Evolutionary conservation across 306 rosid genomes (phyloP).

Genomic region (Vigna mungo): DNA sequence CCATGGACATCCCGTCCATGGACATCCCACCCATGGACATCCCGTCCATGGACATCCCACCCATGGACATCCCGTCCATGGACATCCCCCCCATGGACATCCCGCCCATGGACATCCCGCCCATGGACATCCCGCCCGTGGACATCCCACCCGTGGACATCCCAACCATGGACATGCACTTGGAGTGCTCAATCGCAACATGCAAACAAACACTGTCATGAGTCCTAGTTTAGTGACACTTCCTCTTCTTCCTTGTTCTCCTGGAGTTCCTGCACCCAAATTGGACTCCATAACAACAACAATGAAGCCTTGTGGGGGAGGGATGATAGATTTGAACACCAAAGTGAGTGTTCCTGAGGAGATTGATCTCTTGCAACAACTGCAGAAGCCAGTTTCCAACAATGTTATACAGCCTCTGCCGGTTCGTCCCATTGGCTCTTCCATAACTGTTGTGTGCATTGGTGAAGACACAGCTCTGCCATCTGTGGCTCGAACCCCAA

Average conservation of each 20-base stretch:
- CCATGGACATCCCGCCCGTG: no score
- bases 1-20: no score
- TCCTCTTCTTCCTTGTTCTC: slow-evolving; percentile 37
- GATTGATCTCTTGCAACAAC: slow-evolving; percentile 68
- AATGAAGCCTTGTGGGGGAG: slow-evolving; percentile 35
- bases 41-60: no score
- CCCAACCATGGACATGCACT: slow-evolving; percentile 5
- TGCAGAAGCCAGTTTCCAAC: slow-evolving; percentile 50
- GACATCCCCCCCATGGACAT: no score
- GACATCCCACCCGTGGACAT: background rate
- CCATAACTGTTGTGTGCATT: slow-evolving; percentile 72
- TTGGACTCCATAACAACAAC: background rate
- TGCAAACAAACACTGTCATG: slow-evolving; percentile 21
- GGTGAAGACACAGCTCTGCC: slow-evolving; percentile 43
- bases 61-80: no score
- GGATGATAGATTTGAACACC: slow-evolving; percentile 57
- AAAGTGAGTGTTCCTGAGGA: slow-evolving; percentile 66
- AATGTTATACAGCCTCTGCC: slow-evolving; percentile 78
- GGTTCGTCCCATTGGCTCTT: slow-evolving; percentile 79
- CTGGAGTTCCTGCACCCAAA: background rate
- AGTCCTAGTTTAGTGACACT: slow-evolving; percentile 56
- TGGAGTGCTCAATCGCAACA: slow-evolving; percentile 36
- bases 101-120: no score
- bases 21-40: no score
- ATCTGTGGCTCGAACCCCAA: slow-evolving; percentile 26